Evolutionary conservation across 1,139 yeast species (phyloP).

Genomic region (Pichia sp.): DNA sequence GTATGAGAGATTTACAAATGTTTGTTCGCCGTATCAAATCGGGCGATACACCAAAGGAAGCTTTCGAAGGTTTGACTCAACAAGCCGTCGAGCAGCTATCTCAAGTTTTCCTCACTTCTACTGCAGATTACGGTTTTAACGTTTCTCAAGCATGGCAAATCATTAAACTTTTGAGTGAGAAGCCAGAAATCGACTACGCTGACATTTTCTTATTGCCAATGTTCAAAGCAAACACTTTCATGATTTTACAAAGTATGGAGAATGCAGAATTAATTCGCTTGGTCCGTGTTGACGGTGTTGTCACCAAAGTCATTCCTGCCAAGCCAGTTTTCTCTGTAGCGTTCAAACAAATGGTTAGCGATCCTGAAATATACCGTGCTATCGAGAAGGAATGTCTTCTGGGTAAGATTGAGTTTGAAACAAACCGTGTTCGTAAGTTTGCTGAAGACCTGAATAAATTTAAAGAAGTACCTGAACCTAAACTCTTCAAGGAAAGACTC

Average conservation of each 20-base stretch:
- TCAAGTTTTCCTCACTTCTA: constrained; percentile 56
- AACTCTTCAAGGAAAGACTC: constrained; percentile 55
- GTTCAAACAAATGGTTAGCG: constrained; percentile 58
- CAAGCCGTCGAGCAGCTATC: constrained; percentile 88
- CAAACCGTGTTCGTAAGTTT: constrained; percentile 53
- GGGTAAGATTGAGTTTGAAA: constrained; percentile 54
- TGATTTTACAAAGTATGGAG: constrained; percentile 66
- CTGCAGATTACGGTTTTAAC: constrained; percentile 46
- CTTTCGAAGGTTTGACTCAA: constrained; percentile 70
- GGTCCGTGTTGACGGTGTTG: constrained; percentile 68
- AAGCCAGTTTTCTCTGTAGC: constrained; percentile 85
- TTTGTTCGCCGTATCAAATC: constrained; percentile 81
- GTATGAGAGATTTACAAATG: constrained; percentile 90
- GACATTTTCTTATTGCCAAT: constrained; percentile 57
- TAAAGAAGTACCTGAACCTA: constrained; percentile 39
- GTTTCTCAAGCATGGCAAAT: constrained; percentile 87
- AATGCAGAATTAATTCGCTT: constrained; percentile 71
- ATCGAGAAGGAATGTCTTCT: constrained; percentile 62
- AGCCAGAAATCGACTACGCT: constrained; percentile 43
- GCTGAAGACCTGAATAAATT: constrained; percentile 71
- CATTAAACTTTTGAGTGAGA: constrained; percentile 56
- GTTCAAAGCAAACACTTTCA: constrained; percentile 55
- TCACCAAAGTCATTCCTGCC: constrained; percentile 65
- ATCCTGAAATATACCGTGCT: constrained; percentile 51
- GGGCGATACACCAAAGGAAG: constrained; percentile 78